Conservation (phyloP, 2,329 filamentous ascomycete species). For the Fusarium irregulare region DNA sequence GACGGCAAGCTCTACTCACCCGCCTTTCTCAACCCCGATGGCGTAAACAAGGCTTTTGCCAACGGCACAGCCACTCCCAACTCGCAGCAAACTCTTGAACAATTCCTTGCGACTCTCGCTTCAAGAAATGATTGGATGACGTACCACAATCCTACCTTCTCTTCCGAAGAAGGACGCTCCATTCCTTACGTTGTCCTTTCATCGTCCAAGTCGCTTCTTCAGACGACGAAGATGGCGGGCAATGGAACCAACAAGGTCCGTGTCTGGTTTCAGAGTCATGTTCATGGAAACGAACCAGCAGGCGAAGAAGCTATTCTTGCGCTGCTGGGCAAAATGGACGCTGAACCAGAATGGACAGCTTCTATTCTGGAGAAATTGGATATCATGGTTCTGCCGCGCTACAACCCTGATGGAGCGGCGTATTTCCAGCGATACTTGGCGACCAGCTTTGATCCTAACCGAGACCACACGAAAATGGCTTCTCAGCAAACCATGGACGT, state of each 20-base stretch:
- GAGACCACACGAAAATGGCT: constrained; percentile 49
- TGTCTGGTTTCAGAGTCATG: constrained; percentile 49
- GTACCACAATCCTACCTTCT: constrained; percentile 25
- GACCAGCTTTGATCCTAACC: constrained; percentile 49
- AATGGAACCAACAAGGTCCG: constrained; percentile 43
- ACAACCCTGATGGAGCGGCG: constrained; percentile 50
- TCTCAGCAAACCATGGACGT: constrained; percentile 48
- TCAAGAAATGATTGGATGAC: constrained; percentile 32
- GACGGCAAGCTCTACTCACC: constrained; percentile 29
- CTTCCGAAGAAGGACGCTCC: constrained; percentile 25
- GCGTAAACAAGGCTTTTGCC: constrained; percentile 1
- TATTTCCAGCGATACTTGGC: constrained; percentile 50
- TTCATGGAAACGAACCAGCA: constrained; percentile 50
- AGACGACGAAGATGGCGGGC: not conserved
- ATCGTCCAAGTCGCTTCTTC: not conserved
- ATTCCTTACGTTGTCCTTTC: constrained; percentile 34
- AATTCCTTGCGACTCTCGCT: constrained; percentile 9
- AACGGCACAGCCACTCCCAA: constrained; percentile 30
- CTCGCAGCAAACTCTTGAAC: constrained; percentile 10
- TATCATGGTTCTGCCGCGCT: constrained; percentile 47
- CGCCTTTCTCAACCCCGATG: constrained; percentile 12
- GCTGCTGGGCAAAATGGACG: constrained; percentile 46
- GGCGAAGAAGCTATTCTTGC: constrained; percentile 48
- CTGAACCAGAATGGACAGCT: constrained; percentile 46
- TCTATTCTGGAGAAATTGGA: constrained; percentile 46